Conservation (phyloP, 495 filamentous ascomycete genomes). For the Glarea lozoyensis region DNA sequence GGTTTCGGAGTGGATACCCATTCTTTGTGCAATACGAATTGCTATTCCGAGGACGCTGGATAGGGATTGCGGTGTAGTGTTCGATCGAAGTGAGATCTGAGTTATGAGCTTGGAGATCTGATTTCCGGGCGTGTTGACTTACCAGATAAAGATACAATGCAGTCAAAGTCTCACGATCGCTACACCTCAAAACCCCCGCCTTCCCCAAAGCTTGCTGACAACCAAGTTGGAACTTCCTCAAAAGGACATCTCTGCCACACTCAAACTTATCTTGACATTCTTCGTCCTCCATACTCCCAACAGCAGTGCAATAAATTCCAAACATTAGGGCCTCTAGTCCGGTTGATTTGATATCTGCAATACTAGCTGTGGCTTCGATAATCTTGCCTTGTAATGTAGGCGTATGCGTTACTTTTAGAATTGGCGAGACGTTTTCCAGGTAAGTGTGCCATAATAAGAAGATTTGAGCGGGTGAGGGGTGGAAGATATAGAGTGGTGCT, state of each 20-base stretch:
- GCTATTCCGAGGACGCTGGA: slow-evolving; percentile 48
- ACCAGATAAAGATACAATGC: slow-evolving; percentile 62
- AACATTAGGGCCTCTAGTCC: slow-evolving; percentile 65
- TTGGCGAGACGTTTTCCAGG: slow-evolving; percentile 54
- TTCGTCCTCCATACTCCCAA: slow-evolving; percentile 51
- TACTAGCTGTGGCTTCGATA: slow-evolving; percentile 30
- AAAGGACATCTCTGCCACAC: slow-evolving; percentile 39
- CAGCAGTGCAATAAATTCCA: slow-evolving; percentile 62
- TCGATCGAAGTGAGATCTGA: neutral
- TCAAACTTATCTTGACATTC: slow-evolving; percentile 49
- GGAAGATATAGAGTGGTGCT: neutral
- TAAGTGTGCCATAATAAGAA: slow-evolving; percentile 18
- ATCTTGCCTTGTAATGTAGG: slow-evolving; percentile 32
- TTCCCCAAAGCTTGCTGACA: slow-evolving; percentile 66
- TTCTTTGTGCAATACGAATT: slow-evolving; percentile 67
- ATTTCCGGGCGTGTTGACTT: no score
- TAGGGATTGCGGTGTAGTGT: slow-evolving; percentile 5
- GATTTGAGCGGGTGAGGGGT: slow-evolving; percentile 11
- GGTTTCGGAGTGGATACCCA: slow-evolving; percentile 73
- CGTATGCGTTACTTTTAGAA: slow-evolving; percentile 56
- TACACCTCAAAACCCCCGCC: slow-evolving; percentile 61
- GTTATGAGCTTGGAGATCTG: no score
- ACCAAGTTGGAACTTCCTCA: slow-evolving; percentile 63
- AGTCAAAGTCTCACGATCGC: slow-evolving; percentile 66
- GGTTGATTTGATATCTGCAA: slow-evolving; percentile 43